Base-by-base conservation (phyloP, 2,329 filamentous ascomycete species). In the Stromatinia cepivora region DNA sequence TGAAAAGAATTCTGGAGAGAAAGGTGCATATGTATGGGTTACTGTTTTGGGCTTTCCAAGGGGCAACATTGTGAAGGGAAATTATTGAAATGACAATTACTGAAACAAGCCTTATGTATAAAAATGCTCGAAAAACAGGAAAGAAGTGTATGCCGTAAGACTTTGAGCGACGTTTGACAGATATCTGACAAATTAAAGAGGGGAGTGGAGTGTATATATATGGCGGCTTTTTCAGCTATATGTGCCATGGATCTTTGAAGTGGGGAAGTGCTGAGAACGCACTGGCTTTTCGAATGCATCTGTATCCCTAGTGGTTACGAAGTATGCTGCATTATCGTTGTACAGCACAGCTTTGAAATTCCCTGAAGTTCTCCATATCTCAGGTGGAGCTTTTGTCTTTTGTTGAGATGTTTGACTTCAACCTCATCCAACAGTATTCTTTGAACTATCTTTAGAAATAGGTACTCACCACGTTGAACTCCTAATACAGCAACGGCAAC, bases 1-100 rank as follows among this genome's bases (percentile, higher is more conserved):
- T 10, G 17, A 10, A 20, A 66, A 25, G 28, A 62, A 56, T 13
- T 48, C 56, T 5, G 54, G 1, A 11, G 71, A 68, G 15, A 73
- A 28, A 5, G 69, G 69, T 34, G 20, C 15, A n/a, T 65, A 69
- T 17, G 45, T 52, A 56, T 11, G 50, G 1, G 61, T 58, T 22
- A 66, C 11, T 5, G 45, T 58, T 45, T 69, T 69, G 11, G 64
- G 28, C 6, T 48, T 28, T 13, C 11, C 15, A 6, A 34, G 61
- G 15, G 10, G 5, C 6, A 39, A 39, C 66, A 68, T 68, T 2
- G 20, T 36, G 46, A 31, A 15, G 46, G 25, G 13, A 13, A 45
- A 17, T 10, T 17, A 28, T 39, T 54, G 17, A n/a, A 42, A 4
- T 28, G 13, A 9, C 20, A 3, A 50, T 25, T 25, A 17, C 28